Evolutionary conservation across 2,329 filamentous ascomycete genomes (phyloP).

Genomic region (Byssochlamys sp.): DNA sequence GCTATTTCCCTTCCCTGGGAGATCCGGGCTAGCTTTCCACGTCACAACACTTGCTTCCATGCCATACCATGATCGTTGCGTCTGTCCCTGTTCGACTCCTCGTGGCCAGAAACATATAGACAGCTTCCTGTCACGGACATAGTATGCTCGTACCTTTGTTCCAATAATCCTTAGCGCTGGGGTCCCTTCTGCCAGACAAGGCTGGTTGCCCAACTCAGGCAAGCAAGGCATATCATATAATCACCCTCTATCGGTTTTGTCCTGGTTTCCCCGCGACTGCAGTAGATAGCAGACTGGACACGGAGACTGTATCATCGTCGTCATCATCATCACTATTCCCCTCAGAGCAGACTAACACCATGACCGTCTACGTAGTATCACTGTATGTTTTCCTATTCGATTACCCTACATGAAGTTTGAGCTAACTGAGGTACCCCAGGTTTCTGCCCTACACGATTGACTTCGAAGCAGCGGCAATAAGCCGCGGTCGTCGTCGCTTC

Average conservation of each 20-base stretch:
- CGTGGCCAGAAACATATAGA: neutral
- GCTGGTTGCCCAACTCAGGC: neutral
- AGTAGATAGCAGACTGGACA: neutral
- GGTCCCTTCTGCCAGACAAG: neutral
- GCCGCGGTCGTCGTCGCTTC: slow-evolving; percentile 14
- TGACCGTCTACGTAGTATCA: slow-evolving; percentile 28
- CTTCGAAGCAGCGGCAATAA: slow-evolving; percentile 19
- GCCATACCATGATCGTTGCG: neutral
- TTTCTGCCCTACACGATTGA: slow-evolving; percentile 31
- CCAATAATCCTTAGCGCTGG: neutral
- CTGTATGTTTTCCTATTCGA: slow-evolving; percentile 15
- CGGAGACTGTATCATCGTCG: neutral
- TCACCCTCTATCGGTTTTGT: neutral
- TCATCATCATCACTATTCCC: neutral
- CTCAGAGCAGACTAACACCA: slow-evolving; percentile 5
- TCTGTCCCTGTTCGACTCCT: neutral
- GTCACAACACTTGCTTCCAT: neutral
- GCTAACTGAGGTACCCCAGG: slow-evolving; percentile 8
- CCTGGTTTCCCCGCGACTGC: neutral
- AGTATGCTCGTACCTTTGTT: neutral
- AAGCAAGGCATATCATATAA: neutral
- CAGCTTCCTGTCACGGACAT: neutral
- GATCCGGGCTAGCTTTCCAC: neutral
- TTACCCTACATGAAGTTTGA: neutral
- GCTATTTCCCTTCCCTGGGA: neutral